Percentiles rank a stretch among this genome's conserved stretches.
phyloP scores from a whole-genome alignment of 2,329 filamentous ascomycete species.

The Dothiorella sarmentorum region DNA sequence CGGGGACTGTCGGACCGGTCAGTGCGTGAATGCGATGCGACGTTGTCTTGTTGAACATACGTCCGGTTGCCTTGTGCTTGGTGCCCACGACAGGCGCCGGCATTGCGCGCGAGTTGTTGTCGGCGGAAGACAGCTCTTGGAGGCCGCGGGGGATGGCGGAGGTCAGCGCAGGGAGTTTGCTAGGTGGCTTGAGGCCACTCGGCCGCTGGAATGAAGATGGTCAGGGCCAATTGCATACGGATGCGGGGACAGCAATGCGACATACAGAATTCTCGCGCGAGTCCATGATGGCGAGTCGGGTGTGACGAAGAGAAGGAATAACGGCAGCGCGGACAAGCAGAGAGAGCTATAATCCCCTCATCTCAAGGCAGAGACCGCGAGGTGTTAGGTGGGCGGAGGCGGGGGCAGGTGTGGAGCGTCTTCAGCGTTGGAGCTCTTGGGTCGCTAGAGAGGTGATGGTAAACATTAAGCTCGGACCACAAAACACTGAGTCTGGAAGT shows the following conservation, averaged over 20 bases:
- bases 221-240: slow-evolving; percentile 1
- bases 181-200: slow-evolving; percentile 36
- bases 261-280: slow-evolving; percentile 16
- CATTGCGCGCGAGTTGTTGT: slow-evolving; percentile 51
- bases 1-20: slow-evolving; percentile 38
- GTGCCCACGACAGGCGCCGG: slow-evolving; percentile 42
- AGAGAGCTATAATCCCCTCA: slow-evolving; percentile 17
- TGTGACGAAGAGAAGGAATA: slow-evolving; percentile 12
- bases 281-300: slow-evolving; percentile 9
- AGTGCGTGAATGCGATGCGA: slow-evolving; percentile 22
- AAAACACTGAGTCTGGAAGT: not conserved
- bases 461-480: slow-evolving; percentile 1
- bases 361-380: slow-evolving; percentile 3
- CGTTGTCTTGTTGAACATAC: slow-evolving; percentile 37
- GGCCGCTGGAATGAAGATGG: not conserved
- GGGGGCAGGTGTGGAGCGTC: not conserved
- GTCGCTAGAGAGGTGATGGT: not conserved
- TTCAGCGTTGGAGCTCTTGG: too few relatives aligned
- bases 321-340: slow-evolving; percentile 11
- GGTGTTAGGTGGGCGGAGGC: not conserved
- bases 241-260: not conserved
- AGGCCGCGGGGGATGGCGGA: slow-evolving; percentile 33
- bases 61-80: slow-evolving; percentile 52
- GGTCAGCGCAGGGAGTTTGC: slow-evolving; percentile 29
- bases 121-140: slow-evolving; percentile 50